Evolutionary conservation across 257 asterid species (phyloP), one percentile per base, ranked within the genome.

Genomic region (Scutellaria minor): DNA sequence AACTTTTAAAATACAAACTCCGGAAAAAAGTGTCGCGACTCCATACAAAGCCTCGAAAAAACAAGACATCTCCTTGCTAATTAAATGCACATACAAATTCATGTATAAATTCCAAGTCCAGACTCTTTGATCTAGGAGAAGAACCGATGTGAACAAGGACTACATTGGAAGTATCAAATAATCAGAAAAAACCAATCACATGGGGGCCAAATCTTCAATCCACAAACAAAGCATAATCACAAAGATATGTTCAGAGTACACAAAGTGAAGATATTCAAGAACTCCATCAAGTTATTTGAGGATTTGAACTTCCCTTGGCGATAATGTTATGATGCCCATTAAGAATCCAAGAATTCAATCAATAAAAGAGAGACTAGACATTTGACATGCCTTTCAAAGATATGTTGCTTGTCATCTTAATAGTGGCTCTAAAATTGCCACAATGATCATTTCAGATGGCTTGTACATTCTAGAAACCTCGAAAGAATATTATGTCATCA

Each of bases 271-370:
- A 37, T 5, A 45, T 64, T 71, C 81, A 57, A 71, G 46, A 8
- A 14, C 50, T 46, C 58, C 65, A 71, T 65, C 55, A 61, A 55
- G 61, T 41, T 42, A 46, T 15, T 14, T 4, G 37, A 40, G 10
- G 53, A 64, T 15, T 22, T 27, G 20, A 35, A 53, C 27, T 52
- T 42, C 42, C 27, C 8, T 13, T 15, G 18, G 44, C 47, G 55
- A 42, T 41, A n/a, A 62, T 50, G 58, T 64, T 1, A 40, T 74
- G 77, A 9, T 20, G 53, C 64, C 71, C 83, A 79, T 64, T 64
- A 50, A 48, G 63, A 40, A 54, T 14, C 40, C 72, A 57, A 27
- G 46, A 71, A 12, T 10, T 24, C 60, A 12, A 15, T 64, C 73
- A 41, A 63, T 44, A 64, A 48, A 60, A 27, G 54, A 51, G 27